These are phyloP conservation scores for Phytophthora meadii DNA, from an alignment of 352 stramenopile species.

Conservation along the genomic window DNA sequence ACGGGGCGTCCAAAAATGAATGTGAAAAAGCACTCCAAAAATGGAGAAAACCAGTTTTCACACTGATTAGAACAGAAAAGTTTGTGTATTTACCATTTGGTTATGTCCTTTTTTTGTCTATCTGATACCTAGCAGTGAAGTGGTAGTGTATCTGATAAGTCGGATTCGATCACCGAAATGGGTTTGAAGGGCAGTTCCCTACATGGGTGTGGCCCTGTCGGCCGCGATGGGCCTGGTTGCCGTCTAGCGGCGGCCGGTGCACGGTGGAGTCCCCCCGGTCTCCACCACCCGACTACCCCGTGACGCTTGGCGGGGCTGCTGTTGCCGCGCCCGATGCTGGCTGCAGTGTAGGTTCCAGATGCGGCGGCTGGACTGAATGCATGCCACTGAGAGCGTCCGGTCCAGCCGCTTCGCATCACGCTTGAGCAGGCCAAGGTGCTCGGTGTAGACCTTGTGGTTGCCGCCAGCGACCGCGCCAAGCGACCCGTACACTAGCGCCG, in stretches of 20 bases:
- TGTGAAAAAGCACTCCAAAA: too few species aligned
- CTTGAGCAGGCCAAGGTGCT: conserved; percentile 15
- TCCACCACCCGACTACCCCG: conserved; percentile 14
- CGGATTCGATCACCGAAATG: too few species aligned
- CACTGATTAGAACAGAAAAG: too few species aligned
- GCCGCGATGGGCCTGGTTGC: too few species aligned
- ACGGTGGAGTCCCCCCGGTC: conserved; percentile 17
- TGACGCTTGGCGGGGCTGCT: background rate
- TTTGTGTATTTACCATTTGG: too few species aligned
- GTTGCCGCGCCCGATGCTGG: conserved; percentile 9
- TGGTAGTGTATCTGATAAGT: too few species aligned
- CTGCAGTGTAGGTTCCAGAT: conserved; percentile 16
- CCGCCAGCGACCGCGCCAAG: conserved; percentile 2
- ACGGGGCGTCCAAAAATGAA: too few species aligned
- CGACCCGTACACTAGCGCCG: conserved; percentile 13
- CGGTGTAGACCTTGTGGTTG: conserved; percentile 1
- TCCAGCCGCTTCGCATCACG: conserved; percentile 10
- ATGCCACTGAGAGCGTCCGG: background rate
- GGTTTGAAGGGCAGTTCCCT: too few species aligned
- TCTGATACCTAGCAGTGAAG: too few species aligned
- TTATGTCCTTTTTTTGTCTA: too few species aligned
- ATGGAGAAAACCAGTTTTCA: too few species aligned
- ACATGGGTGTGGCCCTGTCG: too few species aligned
- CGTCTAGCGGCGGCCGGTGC: conserved; percentile 5
- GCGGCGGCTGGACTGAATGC: conserved; percentile 15